Conservation (phyloP, 2,329 filamentous ascomycete genomes). For the Verticillium longisporum region DNA sequence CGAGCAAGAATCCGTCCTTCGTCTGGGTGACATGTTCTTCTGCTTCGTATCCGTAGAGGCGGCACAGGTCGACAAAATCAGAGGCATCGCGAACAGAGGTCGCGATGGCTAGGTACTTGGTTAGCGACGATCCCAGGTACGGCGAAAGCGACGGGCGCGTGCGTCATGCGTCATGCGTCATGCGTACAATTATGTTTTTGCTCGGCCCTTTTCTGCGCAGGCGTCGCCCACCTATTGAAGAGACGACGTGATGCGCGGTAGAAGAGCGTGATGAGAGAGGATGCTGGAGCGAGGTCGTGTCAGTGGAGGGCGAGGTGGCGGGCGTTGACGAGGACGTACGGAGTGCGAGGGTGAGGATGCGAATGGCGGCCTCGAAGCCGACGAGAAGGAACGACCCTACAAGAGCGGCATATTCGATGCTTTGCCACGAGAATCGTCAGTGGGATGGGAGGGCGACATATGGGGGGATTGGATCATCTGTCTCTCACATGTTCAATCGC, state of each 20-base stretch:
- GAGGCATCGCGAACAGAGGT: constrained; percentile 76
- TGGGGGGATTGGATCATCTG: background rate
- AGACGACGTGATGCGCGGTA: constrained; percentile 75
- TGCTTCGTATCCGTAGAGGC: constrained; percentile 82
- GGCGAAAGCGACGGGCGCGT: background rate
- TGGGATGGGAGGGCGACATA: background rate
- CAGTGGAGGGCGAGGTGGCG: background rate
- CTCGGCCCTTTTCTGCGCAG: constrained; percentile 60
- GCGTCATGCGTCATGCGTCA: constrained; percentile 15
- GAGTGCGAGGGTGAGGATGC: constrained; percentile 79
- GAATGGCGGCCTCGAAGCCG: constrained; percentile 72
- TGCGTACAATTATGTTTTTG: constrained; percentile 57
- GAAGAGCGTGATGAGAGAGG: constrained; percentile 72
- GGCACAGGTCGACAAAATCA: constrained; percentile 93
- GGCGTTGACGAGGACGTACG: constrained; percentile 46
- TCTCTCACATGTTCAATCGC: constrained; percentile 42
- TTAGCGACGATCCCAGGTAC: background rate
- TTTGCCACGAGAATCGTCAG: constrained; percentile 24
- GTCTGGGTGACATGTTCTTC: constrained; percentile 97
- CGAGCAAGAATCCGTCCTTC: constrained; percentile 85
- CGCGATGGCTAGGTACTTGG: constrained; percentile 49
- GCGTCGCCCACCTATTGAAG: constrained; percentile 72
- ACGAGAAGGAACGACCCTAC: constrained; percentile 79
- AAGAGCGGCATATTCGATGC: constrained; percentile 82
- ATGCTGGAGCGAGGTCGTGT: constrained; percentile 41